These are phyloP conservation scores for Plasmodium gaboni DNA, from an alignment of 169 alveolate genomes.

Conservation along the genomic window DNA sequence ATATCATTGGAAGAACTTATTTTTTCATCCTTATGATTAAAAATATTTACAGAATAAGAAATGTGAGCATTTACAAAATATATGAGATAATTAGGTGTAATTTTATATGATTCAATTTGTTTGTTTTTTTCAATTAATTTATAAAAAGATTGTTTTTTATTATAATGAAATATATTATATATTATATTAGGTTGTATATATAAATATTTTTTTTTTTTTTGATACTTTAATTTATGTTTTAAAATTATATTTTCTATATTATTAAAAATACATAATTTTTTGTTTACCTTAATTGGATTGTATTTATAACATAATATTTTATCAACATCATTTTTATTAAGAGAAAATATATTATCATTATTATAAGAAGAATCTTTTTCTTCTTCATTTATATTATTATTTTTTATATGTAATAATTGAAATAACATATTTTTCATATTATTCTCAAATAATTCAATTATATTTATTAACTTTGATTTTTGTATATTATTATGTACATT, in stretches of 20 bases:
- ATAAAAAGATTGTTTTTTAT: conserved; percentile 11
- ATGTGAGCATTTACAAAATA: conserved; percentile 65
- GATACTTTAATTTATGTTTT: neutral
- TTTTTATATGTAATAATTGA: too few species aligned
- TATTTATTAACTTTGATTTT: conserved; percentile 2
- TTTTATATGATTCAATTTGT: neutral
- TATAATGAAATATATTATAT: conserved; percentile 6
- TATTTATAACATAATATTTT: conserved; percentile 5
- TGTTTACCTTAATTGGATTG: conserved; percentile 21
- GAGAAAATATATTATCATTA: too few species aligned
- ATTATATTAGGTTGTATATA: conserved; percentile 30
- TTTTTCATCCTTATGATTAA: conserved; percentile 29
- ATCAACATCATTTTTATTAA: neutral
- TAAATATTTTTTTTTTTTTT: neutral
- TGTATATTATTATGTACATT: conserved; percentile 19
- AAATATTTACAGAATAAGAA: conserved; percentile 37
- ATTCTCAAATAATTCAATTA: conserved; percentile 8
- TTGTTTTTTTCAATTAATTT: conserved; percentile 10
- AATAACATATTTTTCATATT: conserved; percentile 10
- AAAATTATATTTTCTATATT: neutral
- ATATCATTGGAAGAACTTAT: conserved; percentile 11
- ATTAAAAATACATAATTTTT: conserved; percentile 52
- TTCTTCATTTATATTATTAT: too few species aligned
- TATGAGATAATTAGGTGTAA: conserved; percentile 38
- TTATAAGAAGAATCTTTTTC: too few species aligned